phyloP scores from a whole-genome alignment of 306 rosid genomes.

The Geum urbanum region DNA sequence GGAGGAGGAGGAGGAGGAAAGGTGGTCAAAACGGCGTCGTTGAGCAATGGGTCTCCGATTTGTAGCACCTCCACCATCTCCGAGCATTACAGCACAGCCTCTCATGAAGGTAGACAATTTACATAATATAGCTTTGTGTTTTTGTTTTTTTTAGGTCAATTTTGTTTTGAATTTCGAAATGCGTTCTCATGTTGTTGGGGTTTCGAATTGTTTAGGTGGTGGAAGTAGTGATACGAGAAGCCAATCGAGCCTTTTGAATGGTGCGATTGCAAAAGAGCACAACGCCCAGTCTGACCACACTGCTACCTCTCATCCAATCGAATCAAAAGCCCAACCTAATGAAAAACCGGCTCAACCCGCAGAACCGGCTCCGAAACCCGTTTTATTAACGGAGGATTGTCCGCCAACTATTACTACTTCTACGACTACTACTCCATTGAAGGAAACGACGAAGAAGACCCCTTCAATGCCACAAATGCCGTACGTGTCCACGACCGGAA shows the following conservation, averaged over 20 bases:
- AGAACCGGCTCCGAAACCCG: conserved; percentile 17
- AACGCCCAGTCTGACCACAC: conserved; percentile 32
- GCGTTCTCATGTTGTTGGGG: neutral
- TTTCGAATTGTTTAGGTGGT: conserved; percentile 34
- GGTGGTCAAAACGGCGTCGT: conserved; percentile 22
- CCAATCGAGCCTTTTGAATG: conserved; percentile 38
- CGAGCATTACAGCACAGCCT: conserved; percentile 36
- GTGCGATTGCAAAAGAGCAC: conserved; percentile 12
- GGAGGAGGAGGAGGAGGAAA: neutral
- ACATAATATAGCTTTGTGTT: neutral
- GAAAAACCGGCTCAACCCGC: conserved; percentile 12
- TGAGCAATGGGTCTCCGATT: conserved; percentile 32
- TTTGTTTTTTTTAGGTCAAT: too few relatives aligned
- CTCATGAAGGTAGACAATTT: conserved; percentile 49
- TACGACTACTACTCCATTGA: neutral
- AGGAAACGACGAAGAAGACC: conserved; percentile 8
- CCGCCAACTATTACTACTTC: neutral
- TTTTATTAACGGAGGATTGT: neutral
- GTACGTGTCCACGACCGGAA: conserved; percentile 59
- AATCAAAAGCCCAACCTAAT: conserved; percentile 13
- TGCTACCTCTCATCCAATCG: conserved; percentile 28
- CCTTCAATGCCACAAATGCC: conserved; percentile 55
- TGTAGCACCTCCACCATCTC: conserved; percentile 55
- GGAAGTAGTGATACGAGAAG: conserved; percentile 44
- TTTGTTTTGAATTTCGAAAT: neutral